Base-by-base conservation (phyloP, 306 rosid species). In the Corylus americana region DNA sequence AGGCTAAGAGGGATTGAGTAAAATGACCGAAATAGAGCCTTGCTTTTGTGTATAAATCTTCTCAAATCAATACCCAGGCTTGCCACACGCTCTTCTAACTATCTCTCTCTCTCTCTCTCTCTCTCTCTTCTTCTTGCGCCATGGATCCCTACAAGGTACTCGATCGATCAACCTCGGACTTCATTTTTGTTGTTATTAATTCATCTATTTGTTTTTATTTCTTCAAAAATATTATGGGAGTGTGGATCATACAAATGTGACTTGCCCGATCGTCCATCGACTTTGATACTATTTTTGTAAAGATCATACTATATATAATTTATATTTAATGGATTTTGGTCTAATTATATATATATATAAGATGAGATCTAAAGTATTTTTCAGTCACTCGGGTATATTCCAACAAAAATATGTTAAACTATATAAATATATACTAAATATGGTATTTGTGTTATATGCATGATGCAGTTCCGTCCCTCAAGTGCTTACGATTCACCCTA, bases 111-210 rank as follows among this genome's bases (percentile, higher is more conserved):
- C 55, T 66, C 84, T 80, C 74, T 70, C 76, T 69, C 75, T 5
- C 8, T 5, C 16, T 22, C 25, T 22, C 25, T 22, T 22, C 25
- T 17, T 11, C 29, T 42, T 7, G 50, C 18, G 39, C 80, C 84
- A 93, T 93, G 98, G 97, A 93, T 89, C 98, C 98, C 59, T 91
- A 86, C 97, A 90, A 87, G 98, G 97, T 91, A 84, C 72, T 66
- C 73, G 7, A 31, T 66, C 73, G 7, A 31, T 31, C 35, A 4
- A 35, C 0, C 5, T 25, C 4, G 17, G 22, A 4, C 35, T 3
- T 22, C 1, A 0, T 74, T 17, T 0, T 11, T 17, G 14, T 78
- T n/a, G 7, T 51, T 25, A 42, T 42, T 42, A 42, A 42, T 6
- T 6, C 7, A 42, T 42, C 1, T 5, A 0, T 7, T 42, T 42